Evolutionary conservation across 768 basidiomycete genomes (phyloP), one percentile per base, ranked within the genome.

Genomic region (Russula foetens): DNA sequence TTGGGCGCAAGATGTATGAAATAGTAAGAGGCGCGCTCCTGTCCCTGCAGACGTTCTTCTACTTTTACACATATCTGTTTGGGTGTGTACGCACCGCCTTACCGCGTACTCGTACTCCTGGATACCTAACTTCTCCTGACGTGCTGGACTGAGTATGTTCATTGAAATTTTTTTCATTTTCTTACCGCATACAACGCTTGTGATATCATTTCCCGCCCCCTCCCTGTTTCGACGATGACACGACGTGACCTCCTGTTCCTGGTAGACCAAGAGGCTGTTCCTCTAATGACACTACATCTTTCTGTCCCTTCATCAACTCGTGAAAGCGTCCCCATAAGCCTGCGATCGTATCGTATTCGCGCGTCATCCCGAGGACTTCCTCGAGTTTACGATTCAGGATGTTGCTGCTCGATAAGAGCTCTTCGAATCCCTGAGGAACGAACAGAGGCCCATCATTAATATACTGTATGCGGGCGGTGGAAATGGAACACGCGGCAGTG

Each of bases 281-380:
- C 49, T 71, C 70, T 29, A 56, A 59, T 59, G 67, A 65, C 17
- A 64, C 71, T n/a, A 46, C 51, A 60, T 72, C 70, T 47, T 63
- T 64, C 47, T 71, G 68, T 26, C 70, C 68, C 26, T 79, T 79
- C 88, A 92, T 92, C 65, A 92, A 76, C 59, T 85, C 75, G 67
- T 90, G 85, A 66, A 92, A 92, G 66, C 81, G 83, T 60, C 84
- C 79, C 92, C 92, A 95, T 51, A 97, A 76, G 2, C 82, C 78
- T 3, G 93, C 90, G 44, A 95, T 91, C 2, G 88, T 93, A 53
- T 88, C 83, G 71, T 96, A 94, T 76, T 95, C 94, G 59, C 84
- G 85, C 6, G 94, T 93, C 83, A 96, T 95, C 11, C 90, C 90
- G 26, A 88, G 75, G 2, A 94, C 92, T 70, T 97, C 92, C 72